Evolutionary conservation across 305 asterid genomes (phyloP), one percentile per base, ranked within the genome.

Genomic region (Solanum aculeatissimum): DNA sequence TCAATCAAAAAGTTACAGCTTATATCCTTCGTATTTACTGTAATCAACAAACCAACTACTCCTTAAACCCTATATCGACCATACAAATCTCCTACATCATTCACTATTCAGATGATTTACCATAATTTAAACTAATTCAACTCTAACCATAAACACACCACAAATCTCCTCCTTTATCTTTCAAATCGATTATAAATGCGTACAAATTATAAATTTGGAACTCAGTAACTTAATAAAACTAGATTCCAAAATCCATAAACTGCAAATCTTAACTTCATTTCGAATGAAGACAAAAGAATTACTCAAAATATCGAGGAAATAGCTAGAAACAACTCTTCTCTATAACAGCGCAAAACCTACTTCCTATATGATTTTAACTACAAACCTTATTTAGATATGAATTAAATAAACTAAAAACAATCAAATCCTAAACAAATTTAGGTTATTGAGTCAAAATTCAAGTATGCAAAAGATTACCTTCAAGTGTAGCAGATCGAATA

Each of bases 401-500:
- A 38, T 70, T 2, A 70, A n/a, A 70, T 43, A 70, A 40, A 70
- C 19, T n/a, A 12, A 70, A 9, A 40, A 71, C 6, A 12, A 71
- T n/a, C 35, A 42, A 71, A 40, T 70, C 9, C 54, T 40, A 70
- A 70, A 12, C 19, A 70, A 40, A 21, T 42, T 71, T 14, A 35
- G 49, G 1, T 2, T 79, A 49, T n/a, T 27, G 29, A 16, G 14
- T 8, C 32, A 68, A 27, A 45, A 79, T 9, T 83, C 15, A 69
- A 12, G 15, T 68, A 84, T 32, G 7, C 9, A 27, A 53, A 60
- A 25, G 1, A 60, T 15, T 91, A 93, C 97, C 97, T 86, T 91
- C 89, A 23, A 93, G 91, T 10, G 93, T 87, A 54, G 92, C 92
- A 19, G 95, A 88, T 83, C 90, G 88, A 78, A 92, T 88, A 43